phyloP scores from a whole-genome alignment of 176 grass and related monocot species.

The Aegilops tauschii region DNA sequence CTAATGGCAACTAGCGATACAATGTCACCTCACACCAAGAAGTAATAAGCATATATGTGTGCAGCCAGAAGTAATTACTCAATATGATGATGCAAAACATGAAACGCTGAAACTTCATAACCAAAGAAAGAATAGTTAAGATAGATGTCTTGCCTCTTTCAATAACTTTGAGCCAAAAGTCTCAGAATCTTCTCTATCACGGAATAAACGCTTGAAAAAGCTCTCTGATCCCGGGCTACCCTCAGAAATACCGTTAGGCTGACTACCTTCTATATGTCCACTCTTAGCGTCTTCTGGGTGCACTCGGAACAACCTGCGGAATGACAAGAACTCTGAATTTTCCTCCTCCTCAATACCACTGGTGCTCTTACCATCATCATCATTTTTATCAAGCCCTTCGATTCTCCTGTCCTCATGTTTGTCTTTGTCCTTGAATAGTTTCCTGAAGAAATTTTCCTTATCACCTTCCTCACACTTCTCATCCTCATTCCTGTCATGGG shows the following conservation, averaged over 20 bases:
- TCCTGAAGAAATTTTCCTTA: conserved; percentile 89
- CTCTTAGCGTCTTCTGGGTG: conserved; percentile 82
- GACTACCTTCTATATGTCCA: conserved; percentile 48
- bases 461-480: conserved; percentile 78
- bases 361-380: conserved; percentile 46
- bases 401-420: conserved; percentile 78
- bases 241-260: conserved; percentile 53
- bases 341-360: conserved; percentile 71
- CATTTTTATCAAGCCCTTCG: conserved; percentile 53
- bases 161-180: conserved; percentile 58
- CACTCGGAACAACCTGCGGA: conserved; percentile 93
- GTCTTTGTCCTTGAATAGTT: conserved; percentile 91
- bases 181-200: conserved; percentile 94
- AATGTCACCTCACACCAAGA: neutral
- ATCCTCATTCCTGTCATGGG: conserved; percentile 59
- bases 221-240: conserved; percentile 93
- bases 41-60: neutral
- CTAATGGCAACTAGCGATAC: neutral
- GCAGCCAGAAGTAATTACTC: neutral
- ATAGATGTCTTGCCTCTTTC: conserved; percentile 63
- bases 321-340: conserved; percentile 82
- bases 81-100: conserved; percentile 20
- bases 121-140: conserved; percentile 12
- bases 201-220: conserved; percentile 85
- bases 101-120: neutral